phyloP scores from a whole-genome alignment of 805 yeast species.

The Myxozyma kluyveri region DNA sequence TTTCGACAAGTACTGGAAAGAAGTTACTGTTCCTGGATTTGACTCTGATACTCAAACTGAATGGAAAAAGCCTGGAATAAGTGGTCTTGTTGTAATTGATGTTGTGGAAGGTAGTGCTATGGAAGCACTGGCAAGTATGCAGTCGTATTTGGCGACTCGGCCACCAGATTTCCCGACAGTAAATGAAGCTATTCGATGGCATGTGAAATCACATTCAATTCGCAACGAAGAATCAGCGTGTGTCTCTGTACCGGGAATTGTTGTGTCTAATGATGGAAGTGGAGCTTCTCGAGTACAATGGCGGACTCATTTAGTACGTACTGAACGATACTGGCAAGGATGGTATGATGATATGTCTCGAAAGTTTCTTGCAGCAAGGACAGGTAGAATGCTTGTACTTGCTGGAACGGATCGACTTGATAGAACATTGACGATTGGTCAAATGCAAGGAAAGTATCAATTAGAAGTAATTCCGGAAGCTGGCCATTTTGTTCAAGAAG shows the following conservation, averaged over 20 bases:
- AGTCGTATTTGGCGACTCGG: slow-evolving; percentile 57
- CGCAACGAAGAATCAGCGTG: slow-evolving; percentile 60
- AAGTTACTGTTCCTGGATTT: no score
- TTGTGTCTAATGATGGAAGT: slow-evolving; percentile 36
- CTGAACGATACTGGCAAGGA: slow-evolving; percentile 65
- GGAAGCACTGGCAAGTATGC: slow-evolving; percentile 64
- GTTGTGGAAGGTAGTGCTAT: slow-evolving; percentile 93
- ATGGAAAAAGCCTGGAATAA: slow-evolving; percentile 38
- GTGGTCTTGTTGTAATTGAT: slow-evolving; percentile 78
- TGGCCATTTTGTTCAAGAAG: slow-evolving; percentile 97
- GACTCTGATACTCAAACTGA: no score
- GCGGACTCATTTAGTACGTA: slow-evolving; percentile 60
- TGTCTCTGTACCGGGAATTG: slow-evolving; percentile 73
- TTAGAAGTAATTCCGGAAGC: slow-evolving; percentile 74
- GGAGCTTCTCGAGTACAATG: slow-evolving; percentile 43
- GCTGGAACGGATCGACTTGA: slow-evolving; percentile 91
- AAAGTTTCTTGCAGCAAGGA: slow-evolving; percentile 47
- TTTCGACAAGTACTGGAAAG: slow-evolving; percentile 18
- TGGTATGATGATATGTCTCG: slow-evolving; percentile 79
- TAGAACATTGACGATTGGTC: slow-evolving; percentile 83
- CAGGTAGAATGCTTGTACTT: slow-evolving; percentile 69
- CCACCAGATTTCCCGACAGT: slow-evolving; percentile 58
- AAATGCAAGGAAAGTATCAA: slow-evolving; percentile 96
- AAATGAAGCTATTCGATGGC: slow-evolving; percentile 77
- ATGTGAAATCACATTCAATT: slow-evolving; percentile 54